Conservation (phyloP, 2,329 filamentous ascomycete species). For the Davidsoniella eucalypti region DNA sequence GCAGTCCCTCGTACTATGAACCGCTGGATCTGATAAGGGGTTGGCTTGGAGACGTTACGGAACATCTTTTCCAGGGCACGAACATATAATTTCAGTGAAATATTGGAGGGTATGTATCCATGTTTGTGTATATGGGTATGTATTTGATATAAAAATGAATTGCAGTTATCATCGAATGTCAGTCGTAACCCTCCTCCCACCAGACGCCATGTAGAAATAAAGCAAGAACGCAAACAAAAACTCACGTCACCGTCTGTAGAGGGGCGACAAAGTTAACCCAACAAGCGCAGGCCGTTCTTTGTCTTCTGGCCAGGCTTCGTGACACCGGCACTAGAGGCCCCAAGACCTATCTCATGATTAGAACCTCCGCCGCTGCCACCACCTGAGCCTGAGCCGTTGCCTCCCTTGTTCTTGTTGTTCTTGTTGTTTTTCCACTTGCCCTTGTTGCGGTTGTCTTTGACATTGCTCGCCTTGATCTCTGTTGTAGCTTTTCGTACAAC, state of each 20-base stretch:
- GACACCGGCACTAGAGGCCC: slow-evolving; percentile 33
- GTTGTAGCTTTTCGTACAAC: slow-evolving; percentile 76
- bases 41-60: too few species aligned
- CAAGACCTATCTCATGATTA: slow-evolving; percentile 33
- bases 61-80: too few species aligned
- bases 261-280: slow-evolving; percentile 29
- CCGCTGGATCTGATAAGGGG: too few species aligned
- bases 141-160: too few species aligned
- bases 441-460: slow-evolving; percentile 36
- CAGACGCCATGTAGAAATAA: not conserved
- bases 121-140: too few species aligned
- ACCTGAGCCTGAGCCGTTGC: slow-evolving; percentile 17
- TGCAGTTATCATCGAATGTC: too few species aligned
- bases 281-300: slow-evolving; percentile 45
- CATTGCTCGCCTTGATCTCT: slow-evolving; percentile 66
- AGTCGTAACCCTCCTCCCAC: too few species aligned
- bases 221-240: not conserved
- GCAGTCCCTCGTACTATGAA: too few species aligned
- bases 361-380: slow-evolving; percentile 16
- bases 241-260: too few species aligned
- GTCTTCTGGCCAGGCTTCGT: slow-evolving; percentile 49
- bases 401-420: slow-evolving; percentile 22
- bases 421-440: slow-evolving; percentile 21
- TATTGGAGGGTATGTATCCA: too few species aligned
- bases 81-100: too few species aligned